A percentile compares a stretch with the other conserved stretches of the same genome.
These are phyloP conservation scores for Chlorella sorokiniana DNA, from an alignment of 139 green algal genomes.

Conservation along the genomic window DNA sequence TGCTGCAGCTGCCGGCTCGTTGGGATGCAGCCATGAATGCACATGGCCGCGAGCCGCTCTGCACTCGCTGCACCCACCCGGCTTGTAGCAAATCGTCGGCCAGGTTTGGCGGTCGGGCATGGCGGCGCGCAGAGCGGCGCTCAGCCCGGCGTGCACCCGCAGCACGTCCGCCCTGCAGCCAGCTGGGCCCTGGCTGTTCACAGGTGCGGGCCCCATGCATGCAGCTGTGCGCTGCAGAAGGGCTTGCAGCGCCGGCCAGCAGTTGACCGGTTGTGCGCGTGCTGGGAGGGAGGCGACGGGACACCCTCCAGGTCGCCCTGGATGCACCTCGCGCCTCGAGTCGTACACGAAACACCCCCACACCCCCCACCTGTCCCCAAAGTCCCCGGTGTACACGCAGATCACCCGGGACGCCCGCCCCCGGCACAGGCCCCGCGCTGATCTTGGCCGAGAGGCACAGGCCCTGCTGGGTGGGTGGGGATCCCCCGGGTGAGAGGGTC, in stretches of 20 bases:
- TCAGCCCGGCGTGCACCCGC: background rate
- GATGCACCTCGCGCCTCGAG: too few relatives aligned
- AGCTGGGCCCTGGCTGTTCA: background rate
- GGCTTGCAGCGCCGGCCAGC: too few relatives aligned
- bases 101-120: background rate
- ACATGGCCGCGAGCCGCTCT: too few relatives aligned
- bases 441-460: background rate
- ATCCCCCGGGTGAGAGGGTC: too few relatives aligned
- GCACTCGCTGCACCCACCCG: background rate
- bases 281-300: too few relatives aligned
- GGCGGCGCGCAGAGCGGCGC: background rate
- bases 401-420: background rate
- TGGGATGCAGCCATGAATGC: too few relatives aligned
- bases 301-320: too few relatives aligned
- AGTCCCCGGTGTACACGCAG: background rate
- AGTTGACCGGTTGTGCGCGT: too few relatives aligned
- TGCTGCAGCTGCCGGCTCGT: too few relatives aligned
- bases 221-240: too few relatives aligned
- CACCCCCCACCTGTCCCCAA: background rate
- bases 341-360: too few relatives aligned
- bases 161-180: background rate
- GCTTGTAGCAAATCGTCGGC: background rate
- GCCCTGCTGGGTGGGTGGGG: background rate
- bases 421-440: background rate
- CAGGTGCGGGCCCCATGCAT: too few relatives aligned